Percentiles rank a stretch among this genome's conserved stretches.
Evolutionary conservation across 1,284 basidiomycete genomes (phyloP).

Genomic region (Trichosporon asahii): DNA sequence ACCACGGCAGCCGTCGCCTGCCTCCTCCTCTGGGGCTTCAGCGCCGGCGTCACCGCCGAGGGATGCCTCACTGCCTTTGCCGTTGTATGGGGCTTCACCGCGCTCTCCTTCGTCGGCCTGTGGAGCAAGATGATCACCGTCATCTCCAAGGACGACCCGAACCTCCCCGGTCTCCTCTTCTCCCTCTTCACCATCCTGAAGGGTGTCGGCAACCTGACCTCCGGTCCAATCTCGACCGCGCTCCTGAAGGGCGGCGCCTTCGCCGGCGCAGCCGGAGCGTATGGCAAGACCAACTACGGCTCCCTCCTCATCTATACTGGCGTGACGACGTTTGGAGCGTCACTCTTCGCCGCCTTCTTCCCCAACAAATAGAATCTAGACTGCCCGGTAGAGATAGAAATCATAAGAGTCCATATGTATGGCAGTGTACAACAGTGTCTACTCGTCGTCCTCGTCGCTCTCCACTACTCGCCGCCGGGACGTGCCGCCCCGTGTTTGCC

Average conservation of each 20-base stretch:
- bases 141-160: constrained; percentile 45
- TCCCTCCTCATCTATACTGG: constrained; percentile 37
- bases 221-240: constrained; percentile 42
- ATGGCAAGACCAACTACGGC: constrained; percentile 44
- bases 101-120: constrained; percentile 36
- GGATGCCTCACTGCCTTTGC: constrained; percentile 35
- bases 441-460: constrained; percentile 27
- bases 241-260: constrained; percentile 28
- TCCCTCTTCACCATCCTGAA: constrained; percentile 44
- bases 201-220: constrained; percentile 49
- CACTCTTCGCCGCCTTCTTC: constrained; percentile 23
- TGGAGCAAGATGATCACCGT: constrained; percentile 43
- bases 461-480: constrained; percentile 21
- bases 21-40: constrained; percentile 50
- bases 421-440: constrained; percentile 1
- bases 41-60: constrained; percentile 29
- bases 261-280: constrained; percentile 42
- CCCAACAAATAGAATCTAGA: constrained; percentile 15
- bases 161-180: constrained; percentile 39
- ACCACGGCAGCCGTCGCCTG: constrained; percentile 39
- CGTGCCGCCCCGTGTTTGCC: constrained; percentile 10
- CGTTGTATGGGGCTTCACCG: constrained; percentile 39
- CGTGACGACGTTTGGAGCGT: constrained; percentile 26
- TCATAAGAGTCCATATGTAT: constrained; percentile 9
- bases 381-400: neutral